Evolutionary conservation across 768 basidiomycete genomes (phyloP), one percentile per base, ranked within the genome.

Genomic region (Boletus eberwhitei): DNA sequence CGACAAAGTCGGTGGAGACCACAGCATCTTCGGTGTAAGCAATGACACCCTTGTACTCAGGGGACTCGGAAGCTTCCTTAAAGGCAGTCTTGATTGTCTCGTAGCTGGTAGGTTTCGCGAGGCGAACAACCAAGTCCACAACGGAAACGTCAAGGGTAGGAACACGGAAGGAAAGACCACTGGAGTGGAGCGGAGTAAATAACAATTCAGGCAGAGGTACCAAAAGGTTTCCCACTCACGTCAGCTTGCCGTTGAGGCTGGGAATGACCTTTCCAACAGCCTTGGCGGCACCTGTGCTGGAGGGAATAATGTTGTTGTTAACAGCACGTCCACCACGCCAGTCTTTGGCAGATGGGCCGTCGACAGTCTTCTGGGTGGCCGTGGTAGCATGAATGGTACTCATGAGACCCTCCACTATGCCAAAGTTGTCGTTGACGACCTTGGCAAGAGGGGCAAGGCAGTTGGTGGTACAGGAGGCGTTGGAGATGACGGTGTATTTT

Each of bases 381-480:
- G 94, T 97, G 64, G 94, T 94, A 40, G 95, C 87, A 73, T 98
- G 95, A 65, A 99, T 90, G 65, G 96, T 98, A 77, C 90, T 95
- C 97, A 98, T 98, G 73, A 99, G 82, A 70, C 90, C 96, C 79
- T 99, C 96, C 57, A 90, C 81, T 67, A 99, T 95, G 65, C 89
- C 91, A 68, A 91, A 98, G 59, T 92, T 93, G 85, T 98, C 97
- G 76, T 99, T 66, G 79, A 99, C 81, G 74, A 98, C 88, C 82
- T 99, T 99, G 73, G 95, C 96, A 58, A 99, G 85, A 59, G 96
- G 93, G n/a, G 96, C 96, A 55, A 99, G 84, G 77, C 96, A 99
- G 87, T 99, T 99, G 74, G 96, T 99, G 43, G 96, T 98, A 86
- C 96, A 98, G 21, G 95, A 98, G 31, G 96, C 96, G 76, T 99